Base-by-base conservation (phyloP, 805 yeast species). In the Ogataea zsoltii region DNA sequence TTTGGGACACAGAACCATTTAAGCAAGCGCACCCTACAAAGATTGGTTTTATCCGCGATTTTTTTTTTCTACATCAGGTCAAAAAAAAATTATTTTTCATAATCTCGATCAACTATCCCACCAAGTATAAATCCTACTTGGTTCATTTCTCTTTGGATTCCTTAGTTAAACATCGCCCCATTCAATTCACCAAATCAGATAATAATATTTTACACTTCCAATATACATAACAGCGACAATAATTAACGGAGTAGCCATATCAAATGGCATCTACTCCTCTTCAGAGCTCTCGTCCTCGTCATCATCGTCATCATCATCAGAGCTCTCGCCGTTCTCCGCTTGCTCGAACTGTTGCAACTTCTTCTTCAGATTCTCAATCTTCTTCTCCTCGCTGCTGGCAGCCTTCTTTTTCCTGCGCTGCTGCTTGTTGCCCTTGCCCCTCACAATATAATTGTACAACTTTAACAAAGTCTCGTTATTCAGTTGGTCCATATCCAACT, bases 401-500 rank as follows among this genome's bases (percentile, higher is more conserved):
- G 77, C 77, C 50, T 76, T 72, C 57, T 52, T 54, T 61, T 56
- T 54, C 62, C 66, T 61, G 71, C 72, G 65, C 74, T 71, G 62
- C 21, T 61, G 60, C 39, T 65, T 61, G 54, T 66, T 72, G 55
- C 64, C 68, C 57, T 71, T 69, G 50, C 69, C 71, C 45, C 66
- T 66, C 49, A 85, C 87, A 55, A 94, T 89, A 56, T 85, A 87
- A 63, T 85, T 84, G 74, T 90, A 92, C 51, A 94, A 72, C 60
- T 88, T 87, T 63, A 88, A 69, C 44, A 92, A 77, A 1, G 97
- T 91, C 33, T 79, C 71, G 53, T 88, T 89, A 58, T 88, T 96
- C 56, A 94, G 76, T 67, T 85, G 85, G 63, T 94, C 97, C 83
- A 94, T 86, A 67, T 94, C 99, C 49, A 94, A 76, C 72, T 94